These are phyloP conservation scores for Coemansia sp. DNA, from an alignment of 192 early-diverging fungal species.

Conservation along the genomic window DNA sequence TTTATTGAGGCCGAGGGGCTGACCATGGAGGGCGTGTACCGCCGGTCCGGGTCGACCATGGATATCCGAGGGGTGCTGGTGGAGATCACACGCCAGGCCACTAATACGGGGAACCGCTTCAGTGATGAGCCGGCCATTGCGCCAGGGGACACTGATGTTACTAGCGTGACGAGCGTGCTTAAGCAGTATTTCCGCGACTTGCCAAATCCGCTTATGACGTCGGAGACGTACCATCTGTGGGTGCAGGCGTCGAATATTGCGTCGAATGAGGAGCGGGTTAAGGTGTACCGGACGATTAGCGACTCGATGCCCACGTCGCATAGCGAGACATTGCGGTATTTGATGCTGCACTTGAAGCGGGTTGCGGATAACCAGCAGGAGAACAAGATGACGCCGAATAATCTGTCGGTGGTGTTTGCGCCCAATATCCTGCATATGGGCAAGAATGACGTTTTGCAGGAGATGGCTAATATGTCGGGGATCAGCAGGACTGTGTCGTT, in stretches of 20 bases:
- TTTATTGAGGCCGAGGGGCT: constrained; percentile 70
- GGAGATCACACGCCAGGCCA: constrained; percentile 60
- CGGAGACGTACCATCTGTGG: constrained; percentile 65
- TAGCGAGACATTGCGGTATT: constrained; percentile 59
- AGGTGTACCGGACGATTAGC: constrained; percentile 43
- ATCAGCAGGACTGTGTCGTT: constrained; percentile 73
- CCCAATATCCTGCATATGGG: constrained; percentile 76
- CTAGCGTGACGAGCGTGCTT: constrained; percentile 73
- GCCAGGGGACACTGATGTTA: constrained; percentile 57
- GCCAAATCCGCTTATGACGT: constrained; percentile 71
- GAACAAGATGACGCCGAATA: constrained; percentile 92
- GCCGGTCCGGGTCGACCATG: constrained; percentile 71
- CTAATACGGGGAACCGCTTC: constrained; percentile 53
- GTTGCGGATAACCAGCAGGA: constrained; percentile 59
- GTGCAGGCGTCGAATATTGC: constrained; percentile 55
- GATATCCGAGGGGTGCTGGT: constrained; percentile 66
- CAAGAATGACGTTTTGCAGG: constrained; percentile 53
- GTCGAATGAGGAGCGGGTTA: constrained; percentile 30
- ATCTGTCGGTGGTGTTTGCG: constrained; percentile 92
- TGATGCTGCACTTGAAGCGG: constrained; percentile 65
- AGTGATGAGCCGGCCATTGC: constrained; percentile 36
- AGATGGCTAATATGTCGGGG: constrained; percentile 71
- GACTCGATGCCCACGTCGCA: constrained; percentile 62
- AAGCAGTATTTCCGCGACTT: constrained; percentile 80
- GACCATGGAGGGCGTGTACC: constrained; percentile 76